Base-by-base conservation (phyloP, 306 rosid species). In the Hylodesmum podocarpum region DNA sequence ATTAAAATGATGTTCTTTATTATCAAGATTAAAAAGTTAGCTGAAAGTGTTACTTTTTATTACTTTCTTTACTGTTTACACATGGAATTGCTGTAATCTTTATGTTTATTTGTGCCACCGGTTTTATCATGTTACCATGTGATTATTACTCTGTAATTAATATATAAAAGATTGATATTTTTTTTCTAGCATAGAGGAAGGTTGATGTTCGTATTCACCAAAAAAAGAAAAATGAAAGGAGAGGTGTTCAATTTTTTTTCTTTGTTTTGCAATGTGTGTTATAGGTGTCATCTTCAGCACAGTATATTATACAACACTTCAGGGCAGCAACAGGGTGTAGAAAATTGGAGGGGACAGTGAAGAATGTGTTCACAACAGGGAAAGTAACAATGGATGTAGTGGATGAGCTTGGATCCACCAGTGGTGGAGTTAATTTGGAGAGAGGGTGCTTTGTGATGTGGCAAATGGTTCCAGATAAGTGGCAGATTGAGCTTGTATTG, bases 361-460 rank as follows among this genome's bases (percentile, higher is more conserved):
- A 88, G 65, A 92, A 84, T 77, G 86, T 88, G 8, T 95, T 90
- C 33, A 85, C 81, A 1, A 95, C 97, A 0, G 98, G 98, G 5
- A 95, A 95, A 66, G 83, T 95, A 72, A 68, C 78, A n/a, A 95
- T 95, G 98, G 88, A 78, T 16, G 84, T 86, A 80, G 86, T 79
- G 57, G 93, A 92, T 66, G 97, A 91, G 65, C 72, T 80, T 8
- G 82, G 88, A 78, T 83, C 91, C 53, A 72, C 76, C 4, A 77
- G 82, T 10, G 80, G 84, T 6, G 88, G 87, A 40, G 77, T 79
- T 33, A 44, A 81, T 49, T 80, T 78, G 4, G 85, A 90, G 40
- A 92, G 80, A 80, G 98, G 98, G 28, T 90, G 98, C 76, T 95
- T 95, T 80, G 98, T 95, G 5, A 88, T 95, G 92, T 95, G 98